Conservation (phyloP, 106 monocot species). For the Cymbidium sinense region DNA sequence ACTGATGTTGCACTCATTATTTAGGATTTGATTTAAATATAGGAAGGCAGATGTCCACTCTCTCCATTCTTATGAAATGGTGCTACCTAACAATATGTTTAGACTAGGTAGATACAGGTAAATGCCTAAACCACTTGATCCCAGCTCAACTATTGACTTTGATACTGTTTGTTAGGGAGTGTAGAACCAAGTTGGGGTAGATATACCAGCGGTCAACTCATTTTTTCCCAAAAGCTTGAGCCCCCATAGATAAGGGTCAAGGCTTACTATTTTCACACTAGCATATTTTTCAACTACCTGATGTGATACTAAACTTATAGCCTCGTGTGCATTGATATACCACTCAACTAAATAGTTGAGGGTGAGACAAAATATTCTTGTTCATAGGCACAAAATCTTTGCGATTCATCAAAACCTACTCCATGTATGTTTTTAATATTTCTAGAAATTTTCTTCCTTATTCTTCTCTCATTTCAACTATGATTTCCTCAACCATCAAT, state of each 20-base stretch:
- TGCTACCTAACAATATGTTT: too few relatives aligned
- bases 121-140: too few relatives aligned
- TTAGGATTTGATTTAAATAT: too few relatives aligned
- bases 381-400: neutral
- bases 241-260: neutral
- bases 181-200: too few relatives aligned
- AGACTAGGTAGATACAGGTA: too few relatives aligned
- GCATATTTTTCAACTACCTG: neutral
- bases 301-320: neutral
- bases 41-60: too few relatives aligned
- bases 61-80: too few relatives aligned
- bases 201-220: neutral
- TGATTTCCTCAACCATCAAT: neutral
- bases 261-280: neutral
- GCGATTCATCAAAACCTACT: neutral
- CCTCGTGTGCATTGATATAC: neutral
- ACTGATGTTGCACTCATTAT: too few relatives aligned
- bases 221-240: neutral
- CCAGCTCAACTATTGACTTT: neutral
- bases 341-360: neutral
- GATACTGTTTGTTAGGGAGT: too few relatives aligned
- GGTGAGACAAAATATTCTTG: neutral
- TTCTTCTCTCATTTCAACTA: neutral
- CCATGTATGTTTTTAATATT: neutral
- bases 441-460: neutral